These are phyloP conservation scores for Prunus padus DNA, from an alignment of 306 rosid genomes.

Conservation along the genomic window DNA sequence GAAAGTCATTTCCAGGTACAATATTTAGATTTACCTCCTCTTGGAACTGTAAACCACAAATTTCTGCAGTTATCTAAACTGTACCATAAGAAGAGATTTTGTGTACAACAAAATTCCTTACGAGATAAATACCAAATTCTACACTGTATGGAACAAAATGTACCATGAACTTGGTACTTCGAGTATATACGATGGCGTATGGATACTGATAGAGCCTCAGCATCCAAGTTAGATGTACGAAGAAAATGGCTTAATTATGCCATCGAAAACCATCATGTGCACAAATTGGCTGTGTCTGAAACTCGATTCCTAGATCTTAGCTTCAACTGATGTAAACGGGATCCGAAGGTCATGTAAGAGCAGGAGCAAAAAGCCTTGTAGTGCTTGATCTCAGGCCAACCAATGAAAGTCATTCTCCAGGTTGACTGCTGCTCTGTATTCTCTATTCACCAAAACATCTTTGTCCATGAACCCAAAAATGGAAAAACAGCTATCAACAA, in stretches of 20 bases:
- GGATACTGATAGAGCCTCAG: background rate
- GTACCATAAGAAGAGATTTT: background rate
- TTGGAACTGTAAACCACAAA: background rate
- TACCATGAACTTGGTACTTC: background rate
- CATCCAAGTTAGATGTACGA: background rate
- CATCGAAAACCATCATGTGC: slow-evolving; percentile 6
- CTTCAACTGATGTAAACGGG: background rate
- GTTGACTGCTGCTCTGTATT: background rate
- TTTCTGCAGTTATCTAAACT: background rate
- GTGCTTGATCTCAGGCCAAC: slow-evolving; percentile 21
- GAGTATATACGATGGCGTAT: background rate
- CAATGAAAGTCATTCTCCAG: slow-evolving; percentile 10
- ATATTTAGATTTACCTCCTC: background rate
- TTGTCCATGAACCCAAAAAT: slow-evolving; percentile 87
- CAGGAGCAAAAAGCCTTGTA: background rate
- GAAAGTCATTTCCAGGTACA: background rate
- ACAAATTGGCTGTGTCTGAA: background rate
- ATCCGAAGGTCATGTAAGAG: background rate
- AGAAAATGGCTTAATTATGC: background rate
- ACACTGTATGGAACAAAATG: background rate
- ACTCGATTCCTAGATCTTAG: background rate
- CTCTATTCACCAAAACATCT: slow-evolving; percentile 51
- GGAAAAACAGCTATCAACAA: slow-evolving; percentile 86
- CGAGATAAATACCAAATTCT: background rate
- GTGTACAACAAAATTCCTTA: background rate